A percentile compares a stretch with the other conserved stretches of the same genome.
These are phyloP conservation scores for Salvia miltiorrhiza DNA, from an alignment of 257 asterid genomes.

Conservation along the genomic window DNA sequence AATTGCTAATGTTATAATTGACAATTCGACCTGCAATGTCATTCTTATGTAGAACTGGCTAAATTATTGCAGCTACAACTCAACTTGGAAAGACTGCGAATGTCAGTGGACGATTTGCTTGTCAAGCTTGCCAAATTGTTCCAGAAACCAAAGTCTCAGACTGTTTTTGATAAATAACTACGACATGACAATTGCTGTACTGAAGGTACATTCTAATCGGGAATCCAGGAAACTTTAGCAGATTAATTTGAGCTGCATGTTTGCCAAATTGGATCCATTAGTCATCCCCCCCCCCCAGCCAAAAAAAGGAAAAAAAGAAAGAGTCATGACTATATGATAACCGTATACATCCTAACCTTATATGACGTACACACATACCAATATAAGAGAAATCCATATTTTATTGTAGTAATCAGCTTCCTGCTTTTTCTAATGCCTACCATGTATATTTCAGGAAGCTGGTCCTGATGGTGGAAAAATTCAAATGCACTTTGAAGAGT, in stretches of 20 bases:
- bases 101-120: conserved; percentile 93
- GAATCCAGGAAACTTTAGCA: conserved; percentile 3
- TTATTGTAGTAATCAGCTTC: background rate
- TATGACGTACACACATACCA: background rate
- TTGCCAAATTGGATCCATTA: background rate
- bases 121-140: conserved; percentile 83
- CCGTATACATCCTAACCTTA: background rate
- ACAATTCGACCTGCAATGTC: conserved; percentile 6
- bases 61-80: conserved; percentile 70
- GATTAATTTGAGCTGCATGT: conserved; percentile 1
- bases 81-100: conserved; percentile 91
- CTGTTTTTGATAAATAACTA: conserved; percentile 92
- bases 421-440: conserved; percentile 13
- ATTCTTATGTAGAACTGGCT: conserved; percentile 19
- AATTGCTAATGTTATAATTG: conserved; percentile 16
- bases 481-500: conserved; percentile 86
- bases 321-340: background rate
- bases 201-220: conserved; percentile 59
- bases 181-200: conserved; percentile 91
- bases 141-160: conserved; percentile 73
- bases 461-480: conserved; percentile 94
- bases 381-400: conserved; percentile 6
- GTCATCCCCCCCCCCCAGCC: background rate
- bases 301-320: background rate
- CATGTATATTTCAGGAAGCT: conserved; percentile 72